A percentile compares a stretch with the other conserved stretches of the same genome.
phyloP scores from a whole-genome alignment of 2,329 filamentous ascomycete genomes.

The Pochonia chlamydosporia region DNA sequence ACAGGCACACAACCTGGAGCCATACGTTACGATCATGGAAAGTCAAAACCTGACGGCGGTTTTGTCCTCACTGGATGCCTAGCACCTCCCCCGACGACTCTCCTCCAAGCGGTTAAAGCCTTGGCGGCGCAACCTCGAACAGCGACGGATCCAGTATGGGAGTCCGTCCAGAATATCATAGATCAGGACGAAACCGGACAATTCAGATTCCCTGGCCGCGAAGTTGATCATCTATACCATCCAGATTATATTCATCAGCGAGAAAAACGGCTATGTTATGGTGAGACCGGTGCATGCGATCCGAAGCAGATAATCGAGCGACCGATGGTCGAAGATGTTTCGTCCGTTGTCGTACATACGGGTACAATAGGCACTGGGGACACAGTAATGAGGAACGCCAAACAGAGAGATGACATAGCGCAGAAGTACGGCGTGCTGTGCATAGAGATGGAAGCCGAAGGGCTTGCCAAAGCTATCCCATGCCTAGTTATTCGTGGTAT shows the following conservation, averaged over 20 bases:
- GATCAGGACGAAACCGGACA: too few species aligned
- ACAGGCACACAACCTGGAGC: conserved; percentile 10
- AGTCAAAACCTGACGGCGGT: conserved; percentile 7
- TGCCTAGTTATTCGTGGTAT: conserved; percentile 12
- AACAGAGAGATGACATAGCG: conserved; percentile 11
- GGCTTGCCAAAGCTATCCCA: conserved; percentile 9
- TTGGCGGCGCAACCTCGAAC: too few species aligned
- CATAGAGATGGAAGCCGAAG: conserved; percentile 15
- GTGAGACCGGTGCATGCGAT: too few species aligned
- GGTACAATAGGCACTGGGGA: conserved; percentile 15
- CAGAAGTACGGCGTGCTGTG: conserved; percentile 9
- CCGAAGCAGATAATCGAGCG: conserved; percentile 5
- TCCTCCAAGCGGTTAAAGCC: conserved; percentile 13
- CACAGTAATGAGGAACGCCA: conserved; percentile 10
- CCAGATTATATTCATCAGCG: too few species aligned
- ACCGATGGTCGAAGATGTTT: conserved; percentile 5
- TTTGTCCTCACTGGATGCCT: conserved; percentile 13
- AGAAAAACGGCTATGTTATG: too few species aligned
- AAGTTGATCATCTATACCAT: too few species aligned
- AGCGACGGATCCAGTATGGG: too few species aligned
- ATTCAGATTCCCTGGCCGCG: too few species aligned
- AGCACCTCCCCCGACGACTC: conserved; percentile 8
- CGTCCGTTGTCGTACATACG: conserved; percentile 11
- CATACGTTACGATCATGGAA: conserved; percentile 16
- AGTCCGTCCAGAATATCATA: too few species aligned